Evolutionary conservation across 2,329 filamentous ascomycete genomes (phyloP).

Genomic region (Botrytis byssoidea): DNA sequence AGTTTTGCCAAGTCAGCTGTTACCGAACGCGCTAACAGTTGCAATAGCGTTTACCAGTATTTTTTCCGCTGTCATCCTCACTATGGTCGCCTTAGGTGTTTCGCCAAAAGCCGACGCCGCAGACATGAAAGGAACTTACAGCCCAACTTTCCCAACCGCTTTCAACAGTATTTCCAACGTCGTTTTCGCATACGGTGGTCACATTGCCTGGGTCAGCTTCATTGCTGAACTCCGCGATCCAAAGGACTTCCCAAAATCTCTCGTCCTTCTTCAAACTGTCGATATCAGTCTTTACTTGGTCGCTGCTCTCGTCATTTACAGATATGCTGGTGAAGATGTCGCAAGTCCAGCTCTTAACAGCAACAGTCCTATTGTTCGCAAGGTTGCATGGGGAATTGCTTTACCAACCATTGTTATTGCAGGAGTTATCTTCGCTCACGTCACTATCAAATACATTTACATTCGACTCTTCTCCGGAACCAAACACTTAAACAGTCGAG

Average conservation of each 20-base stretch:
- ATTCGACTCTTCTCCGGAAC: constrained; percentile 59
- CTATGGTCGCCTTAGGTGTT: constrained; percentile 51
- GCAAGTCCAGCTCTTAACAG: constrained; percentile 65
- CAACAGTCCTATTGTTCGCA: constrained; percentile 51
- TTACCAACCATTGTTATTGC: constrained; percentile 69
- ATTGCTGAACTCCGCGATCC: constrained; percentile 58
- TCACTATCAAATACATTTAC: constrained; percentile 66
- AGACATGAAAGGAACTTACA: constrained; percentile 42
- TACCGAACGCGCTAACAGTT: background rate
- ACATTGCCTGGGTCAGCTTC: constrained; percentile 60
- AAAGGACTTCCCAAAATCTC: constrained; percentile 56
- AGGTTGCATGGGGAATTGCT: constrained; percentile 66
- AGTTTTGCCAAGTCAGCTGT: constrained; percentile 18
- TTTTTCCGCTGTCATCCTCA: constrained; percentile 52
- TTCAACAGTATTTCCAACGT: constrained; percentile 56
- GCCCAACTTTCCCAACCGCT: constrained; percentile 43
- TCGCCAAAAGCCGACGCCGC: background rate
- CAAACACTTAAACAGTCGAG: constrained; percentile 41
- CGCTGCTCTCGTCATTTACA: constrained; percentile 57
- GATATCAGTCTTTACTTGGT: constrained; percentile 61
- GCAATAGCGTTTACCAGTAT: constrained; percentile 54
- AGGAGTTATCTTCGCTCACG: constrained; percentile 67
- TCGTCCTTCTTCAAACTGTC: constrained; percentile 55
- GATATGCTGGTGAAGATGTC: constrained; percentile 60
- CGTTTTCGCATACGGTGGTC: constrained; percentile 58